Base-by-base conservation (phyloP, 768 basidiomycete species). In the Leccinum boreale region DNA sequence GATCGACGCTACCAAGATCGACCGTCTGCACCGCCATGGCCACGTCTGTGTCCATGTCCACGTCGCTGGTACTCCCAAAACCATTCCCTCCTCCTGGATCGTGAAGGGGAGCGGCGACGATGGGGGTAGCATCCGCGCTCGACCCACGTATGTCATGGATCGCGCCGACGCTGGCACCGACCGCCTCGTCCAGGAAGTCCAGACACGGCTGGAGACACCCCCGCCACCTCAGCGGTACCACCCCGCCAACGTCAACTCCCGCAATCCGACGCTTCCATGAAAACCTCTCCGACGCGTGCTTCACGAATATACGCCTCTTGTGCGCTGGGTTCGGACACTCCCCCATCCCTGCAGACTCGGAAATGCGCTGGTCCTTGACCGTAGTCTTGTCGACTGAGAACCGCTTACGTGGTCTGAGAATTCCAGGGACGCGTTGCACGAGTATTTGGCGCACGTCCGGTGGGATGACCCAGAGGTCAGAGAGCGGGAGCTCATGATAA, bases 121-220 rank as follows among this genome's bases (percentile, higher is more conserved):
- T 35, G 35, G 5, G 2, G 35, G 35, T 0, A 35, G 35, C 15
- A 35, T 14, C 15, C 4, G 7, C 0, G 12, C 2, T 23, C 21
- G 11, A n/a, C 19, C 17, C 21, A n/a, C 11, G 45, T 23, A 46
- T 7, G 45, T 21, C 45, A 35, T 35, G 14, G 6, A 15, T 35
- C 31, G 31, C 31, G 31, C 11, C 31, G 45, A 10, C 12, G 8
- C 4, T 10, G 23, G 11, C 10, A 6, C 15, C 8, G 5, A 21
- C 26, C 29, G 8, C 19, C 31, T 15, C 60, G 14, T 77, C 79
- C 63, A 91, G 69, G 64, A 86, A 90, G 29, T 78, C 78, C 56
- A 91, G 66, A 68, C 89, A 91, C 0, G 84, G 83, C 50, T 57
- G 62, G 19, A 72, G 66, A 68, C 89, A 91, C 1, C 89, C 89